These are phyloP conservation scores for Eutypella sp. DNA, from an alignment of 2,329 filamentous ascomycete species.

Conservation along the genomic window DNA sequence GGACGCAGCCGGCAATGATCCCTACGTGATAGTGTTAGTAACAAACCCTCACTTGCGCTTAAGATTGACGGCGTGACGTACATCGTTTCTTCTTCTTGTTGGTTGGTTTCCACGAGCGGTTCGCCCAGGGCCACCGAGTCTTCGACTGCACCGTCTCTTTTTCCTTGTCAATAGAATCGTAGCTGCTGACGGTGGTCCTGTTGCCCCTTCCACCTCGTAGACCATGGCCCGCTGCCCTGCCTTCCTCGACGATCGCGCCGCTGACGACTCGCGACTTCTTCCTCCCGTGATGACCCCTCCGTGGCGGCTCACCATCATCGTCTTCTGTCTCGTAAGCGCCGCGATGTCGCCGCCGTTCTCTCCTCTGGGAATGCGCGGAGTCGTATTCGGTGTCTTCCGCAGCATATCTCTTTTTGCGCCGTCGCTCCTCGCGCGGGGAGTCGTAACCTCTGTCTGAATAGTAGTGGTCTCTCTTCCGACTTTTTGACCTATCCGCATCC, in stretches of 20 bases:
- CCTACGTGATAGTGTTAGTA: constrained; percentile 31
- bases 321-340: constrained; percentile 10
- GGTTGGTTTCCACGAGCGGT: constrained; percentile 22
- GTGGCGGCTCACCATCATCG: constrained; percentile 10
- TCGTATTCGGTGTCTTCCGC: constrained; percentile 13
- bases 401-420: constrained; percentile 7
- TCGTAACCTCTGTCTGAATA: not conserved
- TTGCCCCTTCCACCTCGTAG: constrained; percentile 37
- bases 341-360: constrained; percentile 11
- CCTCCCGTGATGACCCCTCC: constrained; percentile 30
- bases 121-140: not conserved
- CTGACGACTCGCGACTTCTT: constrained; percentile 63
- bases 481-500: not conserved
- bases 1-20: constrained; percentile 50
- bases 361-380: constrained; percentile 7
- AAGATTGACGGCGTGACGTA: constrained; percentile 32
- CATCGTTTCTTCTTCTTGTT: constrained; percentile 58
- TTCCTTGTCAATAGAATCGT: constrained; percentile 46
- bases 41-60: not conserved
- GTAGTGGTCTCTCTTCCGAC: not conserved
- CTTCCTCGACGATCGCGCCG: constrained; percentile 65
- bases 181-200: constrained; percentile 33
- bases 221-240: constrained; percentile 37
- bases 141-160: constrained; percentile 37
- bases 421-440: constrained; percentile 10